These are phyloP conservation scores for Scutellaria barbata DNA, from an alignment of 257 asterid species.

Conservation along the genomic window DNA sequence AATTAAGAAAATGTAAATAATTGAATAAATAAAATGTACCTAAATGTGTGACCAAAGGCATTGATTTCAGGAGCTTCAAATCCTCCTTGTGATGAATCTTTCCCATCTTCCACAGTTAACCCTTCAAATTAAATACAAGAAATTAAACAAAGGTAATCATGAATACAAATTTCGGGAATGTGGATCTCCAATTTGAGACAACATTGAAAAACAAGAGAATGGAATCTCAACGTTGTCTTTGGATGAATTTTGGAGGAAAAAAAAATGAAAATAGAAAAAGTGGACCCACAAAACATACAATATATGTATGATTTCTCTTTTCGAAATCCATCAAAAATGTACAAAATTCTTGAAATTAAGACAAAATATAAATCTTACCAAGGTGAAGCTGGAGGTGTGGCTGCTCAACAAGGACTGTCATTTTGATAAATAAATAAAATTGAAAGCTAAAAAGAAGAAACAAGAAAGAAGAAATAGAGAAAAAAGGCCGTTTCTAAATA, in stretches of 20 bases:
- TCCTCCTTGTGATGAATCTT: background rate
- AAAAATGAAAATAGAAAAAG: no score
- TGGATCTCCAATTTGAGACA: background rate
- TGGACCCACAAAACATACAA: no score
- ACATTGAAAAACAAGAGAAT: background rate
- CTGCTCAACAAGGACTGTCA: constrained; percentile 68
- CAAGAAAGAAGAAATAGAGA: background rate
- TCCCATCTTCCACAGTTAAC: constrained; percentile 43
- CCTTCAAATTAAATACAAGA: constrained; percentile 28
- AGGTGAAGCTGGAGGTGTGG: constrained; percentile 46
- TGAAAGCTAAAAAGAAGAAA: background rate
- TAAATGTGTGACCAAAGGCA: constrained; percentile 65
- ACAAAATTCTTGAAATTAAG: no score
- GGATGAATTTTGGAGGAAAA: no score
- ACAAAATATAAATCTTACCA: constrained; percentile 39
- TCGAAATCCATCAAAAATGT: no score
- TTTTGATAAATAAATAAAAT: constrained; percentile 30
- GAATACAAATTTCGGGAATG: background rate
- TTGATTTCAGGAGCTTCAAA: constrained; percentile 66
- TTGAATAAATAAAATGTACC: constrained; percentile 32
- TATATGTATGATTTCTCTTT: no score
- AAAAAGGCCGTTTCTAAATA: background rate
- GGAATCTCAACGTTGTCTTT: no score
- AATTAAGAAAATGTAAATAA: no score
- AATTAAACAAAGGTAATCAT: background rate